Evolutionary conservation across 495 filamentous ascomycete species (phyloP).

Genomic region (Polyplosphaeria fusca): DNA sequence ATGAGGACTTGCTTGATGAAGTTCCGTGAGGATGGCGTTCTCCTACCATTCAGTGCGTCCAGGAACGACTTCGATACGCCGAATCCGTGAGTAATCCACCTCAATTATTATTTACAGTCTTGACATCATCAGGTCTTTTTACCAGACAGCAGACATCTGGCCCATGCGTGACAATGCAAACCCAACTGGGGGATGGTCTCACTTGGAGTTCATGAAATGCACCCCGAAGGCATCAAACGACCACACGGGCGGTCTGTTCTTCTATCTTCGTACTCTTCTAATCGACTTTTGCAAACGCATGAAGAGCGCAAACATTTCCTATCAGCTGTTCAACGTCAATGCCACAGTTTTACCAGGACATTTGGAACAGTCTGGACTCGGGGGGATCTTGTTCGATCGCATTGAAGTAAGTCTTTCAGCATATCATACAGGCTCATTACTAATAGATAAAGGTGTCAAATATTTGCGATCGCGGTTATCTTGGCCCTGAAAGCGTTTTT

Average conservation of each 20-base stretch:
- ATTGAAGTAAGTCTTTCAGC: slow-evolving; percentile 29
- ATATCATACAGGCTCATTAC: neutral
- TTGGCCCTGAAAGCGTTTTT: slow-evolving; percentile 19
- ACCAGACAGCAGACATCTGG: slow-evolving; percentile 20
- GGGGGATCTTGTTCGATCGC: slow-evolving; percentile 21
- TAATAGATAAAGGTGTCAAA: slow-evolving; percentile 36
- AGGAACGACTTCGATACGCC: slow-evolving; percentile 27
- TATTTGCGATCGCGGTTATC: slow-evolving; percentile 30
- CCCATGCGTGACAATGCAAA: slow-evolving; percentile 32
- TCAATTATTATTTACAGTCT: neutral
- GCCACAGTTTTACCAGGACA: slow-evolving; percentile 10
- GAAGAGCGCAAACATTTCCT: neutral
- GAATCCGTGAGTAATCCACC: slow-evolving; percentile 36
- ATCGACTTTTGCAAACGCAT: slow-evolving; percentile 23
- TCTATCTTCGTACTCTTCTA: slow-evolving; percentile 25
- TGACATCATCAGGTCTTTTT: slow-evolving; percentile 27
- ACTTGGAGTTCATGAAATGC: slow-evolving; percentile 17
- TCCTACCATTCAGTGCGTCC: slow-evolving; percentile 35
- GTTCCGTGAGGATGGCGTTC: slow-evolving; percentile 35
- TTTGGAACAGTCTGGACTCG: neutral
- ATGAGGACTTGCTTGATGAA: slow-evolving; percentile 21
- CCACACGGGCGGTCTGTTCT: slow-evolving; percentile 35
- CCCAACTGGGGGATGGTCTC: slow-evolving; percentile 35
- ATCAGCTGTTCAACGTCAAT: slow-evolving; percentile 30
- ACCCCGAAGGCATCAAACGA: slow-evolving; percentile 28